Conservation (phyloP, 1,284 basidiomycete genomes). For the Ceratobasidium sp. region DNA sequence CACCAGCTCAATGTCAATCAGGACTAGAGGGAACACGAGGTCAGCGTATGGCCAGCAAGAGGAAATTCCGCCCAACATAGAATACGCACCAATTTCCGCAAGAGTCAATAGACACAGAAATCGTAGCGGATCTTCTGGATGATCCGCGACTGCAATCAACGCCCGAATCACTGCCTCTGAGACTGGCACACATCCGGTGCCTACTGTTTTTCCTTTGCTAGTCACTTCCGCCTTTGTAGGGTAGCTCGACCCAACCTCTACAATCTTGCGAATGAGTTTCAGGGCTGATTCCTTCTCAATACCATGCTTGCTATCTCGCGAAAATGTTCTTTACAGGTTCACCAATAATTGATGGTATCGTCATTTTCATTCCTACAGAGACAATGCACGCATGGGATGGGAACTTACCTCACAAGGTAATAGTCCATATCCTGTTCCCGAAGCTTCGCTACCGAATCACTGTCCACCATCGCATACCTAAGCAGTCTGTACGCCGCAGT, state of each 20-base stretch:
- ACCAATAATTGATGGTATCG: background rate
- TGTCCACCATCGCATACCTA: constrained; percentile 77
- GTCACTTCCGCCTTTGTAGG: constrained; percentile 9
- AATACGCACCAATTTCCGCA: constrained; percentile 79
- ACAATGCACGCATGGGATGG: constrained; percentile 13
- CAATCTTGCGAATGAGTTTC: constrained; percentile 83
- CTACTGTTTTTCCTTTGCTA: constrained; percentile 47
- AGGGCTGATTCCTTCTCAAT: constrained; percentile 95
- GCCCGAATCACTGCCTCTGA: constrained; percentile 83
- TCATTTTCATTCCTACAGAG: background rate
- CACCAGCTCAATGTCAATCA: constrained; percentile 86
- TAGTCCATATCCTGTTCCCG: constrained; percentile 69
- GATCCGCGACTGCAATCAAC: constrained; percentile 90
- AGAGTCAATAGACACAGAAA: constrained; percentile 86
- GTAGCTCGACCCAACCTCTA: constrained; percentile 65
- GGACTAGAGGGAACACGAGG: constrained; percentile 54
- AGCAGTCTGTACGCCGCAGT: constrained; percentile 86
- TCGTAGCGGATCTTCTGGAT: constrained; percentile 87
- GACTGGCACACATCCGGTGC: constrained; percentile 60
- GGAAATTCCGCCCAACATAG: background rate
- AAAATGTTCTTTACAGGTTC: constrained; percentile 65
- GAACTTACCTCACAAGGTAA: constrained; percentile 79
- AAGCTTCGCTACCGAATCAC: constrained; percentile 65
- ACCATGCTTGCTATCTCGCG: constrained; percentile 81
- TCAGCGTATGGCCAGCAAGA: background rate